Conservation (phyloP, 495 filamentous ascomycete genomes). For the Penicillium mononematosum region DNA sequence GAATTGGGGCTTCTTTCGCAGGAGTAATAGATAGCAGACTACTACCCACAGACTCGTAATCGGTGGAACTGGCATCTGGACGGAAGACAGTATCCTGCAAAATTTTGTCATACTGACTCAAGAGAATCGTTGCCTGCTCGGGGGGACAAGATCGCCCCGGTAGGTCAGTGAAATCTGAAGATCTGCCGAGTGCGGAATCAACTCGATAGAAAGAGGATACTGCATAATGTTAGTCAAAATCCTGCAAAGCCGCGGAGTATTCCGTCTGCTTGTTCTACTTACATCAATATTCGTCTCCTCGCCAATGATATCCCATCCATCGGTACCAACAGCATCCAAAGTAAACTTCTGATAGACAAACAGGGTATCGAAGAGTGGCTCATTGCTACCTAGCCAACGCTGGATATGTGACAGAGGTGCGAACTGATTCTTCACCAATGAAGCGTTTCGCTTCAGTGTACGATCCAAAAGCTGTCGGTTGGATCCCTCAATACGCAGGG, state of each 20-base stretch:
- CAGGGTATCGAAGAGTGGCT: conserved; percentile 71
- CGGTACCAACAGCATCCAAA: conserved; percentile 10
- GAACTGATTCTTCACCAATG: conserved; percentile 65
- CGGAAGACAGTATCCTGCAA: conserved; percentile 30
- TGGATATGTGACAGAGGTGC: conserved; percentile 66
- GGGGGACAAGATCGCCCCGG: conserved; percentile 56
- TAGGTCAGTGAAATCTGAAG: conserved; percentile 63
- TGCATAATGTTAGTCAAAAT: conserved; percentile 25
- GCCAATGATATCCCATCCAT: conserved; percentile 47
- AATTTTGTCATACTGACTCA: conserved; percentile 34
- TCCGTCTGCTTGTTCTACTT: conserved; percentile 22
- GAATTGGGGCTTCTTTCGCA: conserved; percentile 47
- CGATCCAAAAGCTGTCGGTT: conserved; percentile 55
- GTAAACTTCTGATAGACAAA: conserved; percentile 71
- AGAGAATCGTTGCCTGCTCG: conserved; percentile 52
- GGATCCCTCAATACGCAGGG: conserved; percentile 46
- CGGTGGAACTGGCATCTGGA: conserved; percentile 21
- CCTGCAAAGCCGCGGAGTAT: conserved; percentile 17
- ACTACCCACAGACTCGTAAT: conserved; percentile 21
- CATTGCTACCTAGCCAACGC: conserved; percentile 58
- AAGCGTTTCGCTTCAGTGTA: conserved; percentile 61
- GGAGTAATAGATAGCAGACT: conserved; percentile 36
- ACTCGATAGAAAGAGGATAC: conserved; percentile 71
- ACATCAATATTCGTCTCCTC: conserved; percentile 59
- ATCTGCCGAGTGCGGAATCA: conserved; percentile 51